phyloP scores from a whole-genome alignment of 176 grass and related monocot species.

The Ananas comosus region DNA sequence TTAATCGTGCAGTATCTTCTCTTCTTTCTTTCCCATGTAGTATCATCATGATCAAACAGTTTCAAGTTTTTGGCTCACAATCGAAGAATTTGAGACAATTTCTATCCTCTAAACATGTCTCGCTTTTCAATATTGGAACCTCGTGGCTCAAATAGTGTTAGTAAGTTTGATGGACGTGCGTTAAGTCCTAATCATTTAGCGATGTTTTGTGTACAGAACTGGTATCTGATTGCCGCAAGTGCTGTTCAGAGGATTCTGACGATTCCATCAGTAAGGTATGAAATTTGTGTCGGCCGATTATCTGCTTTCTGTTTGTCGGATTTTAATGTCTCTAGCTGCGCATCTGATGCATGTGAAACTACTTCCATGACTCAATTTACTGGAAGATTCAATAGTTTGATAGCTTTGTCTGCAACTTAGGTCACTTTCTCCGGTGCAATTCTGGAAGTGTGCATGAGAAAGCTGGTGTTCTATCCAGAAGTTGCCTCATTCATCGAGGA shows the following conservation, averaged over 20 bases:
- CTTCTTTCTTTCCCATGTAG: too few species aligned
- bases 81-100: not conserved
- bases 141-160: not conserved
- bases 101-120: conserved; percentile 1
- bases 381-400: not conserved
- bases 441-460: conserved; percentile 98
- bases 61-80: not conserved
- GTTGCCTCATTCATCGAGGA: conserved; percentile 73
- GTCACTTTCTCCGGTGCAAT: conserved; percentile 78
- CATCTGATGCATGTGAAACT: not conserved
- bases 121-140: not conserved
- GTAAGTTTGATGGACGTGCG: not conserved
- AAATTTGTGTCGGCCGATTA: not conserved
- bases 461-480: conserved; percentile 94
- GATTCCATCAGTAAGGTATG: conserved; percentile 87
- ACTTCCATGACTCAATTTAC: not conserved
- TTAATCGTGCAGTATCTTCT: too few species aligned
- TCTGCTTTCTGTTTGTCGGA: not conserved
- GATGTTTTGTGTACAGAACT: conserved; percentile 44
- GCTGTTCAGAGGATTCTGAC: conserved; percentile 95
- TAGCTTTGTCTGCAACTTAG: conserved; percentile 36
- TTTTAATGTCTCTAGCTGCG: not conserved
- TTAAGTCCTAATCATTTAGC: not conserved
- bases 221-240: conserved; percentile 79
- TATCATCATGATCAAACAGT: too few species aligned